Base-by-base conservation (phyloP, 192 early-diverging fungal species). In the Coemansia sp. region DNA sequence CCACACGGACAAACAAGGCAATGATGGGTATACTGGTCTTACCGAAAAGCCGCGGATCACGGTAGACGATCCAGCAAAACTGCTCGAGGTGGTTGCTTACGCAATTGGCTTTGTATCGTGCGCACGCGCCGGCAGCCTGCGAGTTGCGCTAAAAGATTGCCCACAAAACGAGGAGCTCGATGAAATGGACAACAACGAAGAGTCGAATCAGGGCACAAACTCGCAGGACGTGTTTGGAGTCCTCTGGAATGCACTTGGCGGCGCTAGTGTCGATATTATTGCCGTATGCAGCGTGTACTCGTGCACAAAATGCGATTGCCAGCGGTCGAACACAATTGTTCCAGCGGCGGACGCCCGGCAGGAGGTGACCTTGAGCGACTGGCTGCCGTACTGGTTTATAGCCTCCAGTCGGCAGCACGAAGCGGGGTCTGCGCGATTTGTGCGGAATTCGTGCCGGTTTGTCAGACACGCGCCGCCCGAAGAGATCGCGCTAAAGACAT, bases 371-470 rank as follows among this genome's bases (percentile, higher is more conserved):
- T 50, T 78, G 20, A 71, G 75, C 28, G 50, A 51, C 32, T 78
- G 75, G 75, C 39, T 78, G 27, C 58, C 75, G 0, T 72, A 64
- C 48, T 78, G 75, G 75, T 78, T 78, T 48, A 67, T 78, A 32
- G 70, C 65, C 9, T 60, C 61, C 4, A 63, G 52, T 46, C 55
- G 58, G 12, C 64, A 63, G 29, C 38, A 52, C 27, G 58, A 67
- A 8, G 35, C 35, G 0, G 58, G 62, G 1, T 60, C 64, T 5
- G 48, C 61, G 2, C 52, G 40, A 21, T 78, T 72, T 49, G 45
- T 78, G 8, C 53, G 62, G 14, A 48, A 55, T 6, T 43, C 67
- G 1, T 50, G 47, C 6, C 60, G 70, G 40, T 78, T 78, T 52
- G 60, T 78, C 25, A 44, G 54, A 10, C 75, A 78, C 27, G 70